Evolutionary conservation across 2,329 filamentous ascomycete genomes (phyloP).

Genomic region (Chrysoporthe austroafricana): DNA sequence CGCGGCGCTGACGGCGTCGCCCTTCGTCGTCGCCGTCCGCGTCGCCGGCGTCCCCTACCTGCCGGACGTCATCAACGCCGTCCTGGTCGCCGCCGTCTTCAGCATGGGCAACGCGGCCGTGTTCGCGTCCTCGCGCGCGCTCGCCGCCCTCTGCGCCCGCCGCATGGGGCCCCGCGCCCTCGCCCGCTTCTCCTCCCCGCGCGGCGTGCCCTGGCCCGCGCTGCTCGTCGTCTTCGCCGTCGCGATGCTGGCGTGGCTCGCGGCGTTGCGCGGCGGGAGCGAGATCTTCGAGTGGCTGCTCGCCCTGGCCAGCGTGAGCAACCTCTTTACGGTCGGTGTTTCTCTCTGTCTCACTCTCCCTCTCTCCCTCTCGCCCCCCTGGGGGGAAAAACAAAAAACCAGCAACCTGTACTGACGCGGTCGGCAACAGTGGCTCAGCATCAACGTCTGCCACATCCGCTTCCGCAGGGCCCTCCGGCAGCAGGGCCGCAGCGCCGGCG

Average conservation of each 20-base stretch:
- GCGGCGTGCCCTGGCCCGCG: conserved; percentile 35
- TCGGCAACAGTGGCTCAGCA: conserved; percentile 45
- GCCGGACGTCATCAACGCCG: conserved; percentile 22
- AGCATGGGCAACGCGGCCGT: conserved; percentile 48
- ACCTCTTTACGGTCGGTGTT: conserved; percentile 44
- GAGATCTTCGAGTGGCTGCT: conserved; percentile 51
- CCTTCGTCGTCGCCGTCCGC: conserved; percentile 43
- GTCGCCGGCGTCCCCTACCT: conserved; percentile 27
- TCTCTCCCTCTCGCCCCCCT: too few species aligned
- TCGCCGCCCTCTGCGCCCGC: conserved; percentile 41
- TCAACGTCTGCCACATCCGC: conserved; percentile 50
- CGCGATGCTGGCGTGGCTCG: conserved; percentile 48
- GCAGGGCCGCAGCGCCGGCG: conserved; percentile 41
- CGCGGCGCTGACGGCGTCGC: conserved; percentile 36
- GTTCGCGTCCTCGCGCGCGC: conserved; percentile 43
- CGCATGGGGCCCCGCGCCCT: conserved; percentile 40
- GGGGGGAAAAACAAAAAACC: too few species aligned
- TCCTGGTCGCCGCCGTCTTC: conserved; percentile 35
- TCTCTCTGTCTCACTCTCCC: too few species aligned
- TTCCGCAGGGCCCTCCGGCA: conserved; percentile 46
- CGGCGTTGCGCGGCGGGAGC: conserved; percentile 40
- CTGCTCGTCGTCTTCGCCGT: conserved; percentile 40
- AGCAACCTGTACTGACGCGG: background rate
- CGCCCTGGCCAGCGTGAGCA: conserved; percentile 54
- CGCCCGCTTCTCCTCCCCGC: conserved; percentile 21